These are phyloP conservation scores for Cicer chorassanicum DNA, from an alignment of 306 rosid species.

Conservation along the genomic window DNA sequence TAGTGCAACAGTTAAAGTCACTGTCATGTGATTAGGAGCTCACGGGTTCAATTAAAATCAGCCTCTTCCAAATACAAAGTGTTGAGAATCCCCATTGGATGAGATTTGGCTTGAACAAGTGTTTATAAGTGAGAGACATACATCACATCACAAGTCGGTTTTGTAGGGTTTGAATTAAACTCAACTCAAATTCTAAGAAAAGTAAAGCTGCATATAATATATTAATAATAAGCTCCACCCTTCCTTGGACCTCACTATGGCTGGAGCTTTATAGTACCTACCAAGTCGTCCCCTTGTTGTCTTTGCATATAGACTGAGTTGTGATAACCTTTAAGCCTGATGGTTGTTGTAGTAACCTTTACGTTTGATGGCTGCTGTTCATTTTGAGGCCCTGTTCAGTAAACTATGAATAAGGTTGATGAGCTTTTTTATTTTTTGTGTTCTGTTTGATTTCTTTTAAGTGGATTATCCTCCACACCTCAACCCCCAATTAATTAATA, in stretches of 20 bases:
- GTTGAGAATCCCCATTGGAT: no score
- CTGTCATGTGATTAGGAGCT: constrained; percentile 11
- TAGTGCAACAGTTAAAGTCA: neutral
- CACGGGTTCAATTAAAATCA: neutral
- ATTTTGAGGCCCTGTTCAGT: constrained; percentile 32
- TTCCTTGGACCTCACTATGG: constrained; percentile 3
- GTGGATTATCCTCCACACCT: constrained; percentile 9
- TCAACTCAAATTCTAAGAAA: no score
- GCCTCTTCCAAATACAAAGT: constrained; percentile 10
- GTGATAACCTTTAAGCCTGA: constrained; percentile 26
- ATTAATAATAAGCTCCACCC: neutral
- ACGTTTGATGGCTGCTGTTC: constrained; percentile 15
- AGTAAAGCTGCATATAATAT: constrained; percentile 14
- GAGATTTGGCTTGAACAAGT: no score
- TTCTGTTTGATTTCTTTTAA: constrained; percentile 30
- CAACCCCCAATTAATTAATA: constrained; percentile 20
- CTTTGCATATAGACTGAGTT: constrained; percentile 29
- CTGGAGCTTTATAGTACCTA: neutral
- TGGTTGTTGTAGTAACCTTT: constrained; percentile 22
- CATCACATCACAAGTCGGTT: no score
- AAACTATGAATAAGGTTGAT: constrained; percentile 34
- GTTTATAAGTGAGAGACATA: no score
- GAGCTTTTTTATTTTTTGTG: neutral
- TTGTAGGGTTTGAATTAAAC: no score
- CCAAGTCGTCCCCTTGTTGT: neutral